Percentiles rank a stretch among this genome's conserved stretches.
These are phyloP conservation scores for Durio zibethinus DNA, from an alignment of 345 rosid genomes.

Conservation along the genomic window DNA sequence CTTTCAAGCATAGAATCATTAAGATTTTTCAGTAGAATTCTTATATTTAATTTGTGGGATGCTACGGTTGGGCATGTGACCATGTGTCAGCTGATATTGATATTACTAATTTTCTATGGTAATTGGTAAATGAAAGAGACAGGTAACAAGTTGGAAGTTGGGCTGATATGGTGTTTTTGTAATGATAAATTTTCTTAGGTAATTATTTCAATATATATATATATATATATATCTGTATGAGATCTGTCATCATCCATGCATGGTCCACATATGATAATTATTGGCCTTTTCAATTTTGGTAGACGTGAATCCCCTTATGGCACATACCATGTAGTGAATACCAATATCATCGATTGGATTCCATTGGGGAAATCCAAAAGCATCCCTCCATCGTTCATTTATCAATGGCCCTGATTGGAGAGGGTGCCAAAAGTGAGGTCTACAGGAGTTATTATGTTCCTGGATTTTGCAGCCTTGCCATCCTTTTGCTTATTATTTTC, in stretches of 20 bases:
- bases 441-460: neutral
- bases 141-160: neutral
- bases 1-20: neutral
- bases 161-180: neutral
- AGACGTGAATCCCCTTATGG: neutral
- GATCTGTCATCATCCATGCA: slow-evolving; percentile 6
- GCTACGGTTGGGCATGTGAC: neutral
- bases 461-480: neutral
- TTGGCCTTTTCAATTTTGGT: neutral
- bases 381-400: neutral
- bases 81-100: slow-evolving; percentile 25
- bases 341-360: neutral
- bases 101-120: slow-evolving; percentile 15
- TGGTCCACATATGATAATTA: neutral
- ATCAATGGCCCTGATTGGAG: neutral
- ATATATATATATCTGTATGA: neutral
- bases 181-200: neutral
- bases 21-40: neutral
- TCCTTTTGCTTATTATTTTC: neutral
- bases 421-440: neutral
- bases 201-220: neutral
- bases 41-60: neutral
- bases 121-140: slow-evolving; percentile 13
- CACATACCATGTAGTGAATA: neutral
- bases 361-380: neutral